Base-by-base conservation (phyloP, 805 yeast species). In the Kuraishia floccosa region DNA sequence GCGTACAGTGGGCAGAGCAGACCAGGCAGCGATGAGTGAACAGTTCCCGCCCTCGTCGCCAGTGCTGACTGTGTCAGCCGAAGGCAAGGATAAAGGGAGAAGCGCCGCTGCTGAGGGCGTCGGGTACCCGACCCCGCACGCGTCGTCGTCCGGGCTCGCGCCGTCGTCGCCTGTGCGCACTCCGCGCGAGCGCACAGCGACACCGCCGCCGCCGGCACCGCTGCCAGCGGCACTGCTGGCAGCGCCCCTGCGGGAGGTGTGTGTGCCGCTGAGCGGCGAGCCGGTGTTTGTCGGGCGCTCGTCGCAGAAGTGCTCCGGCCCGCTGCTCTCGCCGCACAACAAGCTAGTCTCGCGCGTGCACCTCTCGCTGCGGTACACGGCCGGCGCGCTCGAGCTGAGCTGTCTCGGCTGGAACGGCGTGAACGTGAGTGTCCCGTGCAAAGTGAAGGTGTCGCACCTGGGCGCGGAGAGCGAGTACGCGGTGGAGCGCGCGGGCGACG, bases 351-450 rank as follows among this genome's bases (percentile, higher is more conserved):
- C 91, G 10, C 68, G 94, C 31, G 62, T 64, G 8, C 94, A 83
- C 51, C 63, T 77, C 31, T 52, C 57, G 11, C 45, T 80, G 2
- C 56, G 64, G 17, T 75, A 68, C 46, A 47, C 58, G 18, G 42
- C 58, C 1, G 46, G 44, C 3, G 49, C 50, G 8, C 50, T 84
- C 27, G 58, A 55, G 11, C 49, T 89, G 30, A 68, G 68, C 27
- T 89, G 96, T 52, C 51, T 73, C 33, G 96, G 97, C 3, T 69
- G 75, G 55, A 89, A 89, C 50, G 96, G 96, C 8, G 56, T 82
- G 30, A 65, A 69, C 7, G 68, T 86, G 13, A 61, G 68, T 4
- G 67, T 84, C 25, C 91, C 94, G 1, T 54, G 50, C 13, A 42
- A 45, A 13, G 39, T 60, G 9, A 40, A 50, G 12, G 62, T 63